phyloP scores from a whole-genome alignment of 495 filamentous ascomycete species.

The Neurospora terricola region DNA sequence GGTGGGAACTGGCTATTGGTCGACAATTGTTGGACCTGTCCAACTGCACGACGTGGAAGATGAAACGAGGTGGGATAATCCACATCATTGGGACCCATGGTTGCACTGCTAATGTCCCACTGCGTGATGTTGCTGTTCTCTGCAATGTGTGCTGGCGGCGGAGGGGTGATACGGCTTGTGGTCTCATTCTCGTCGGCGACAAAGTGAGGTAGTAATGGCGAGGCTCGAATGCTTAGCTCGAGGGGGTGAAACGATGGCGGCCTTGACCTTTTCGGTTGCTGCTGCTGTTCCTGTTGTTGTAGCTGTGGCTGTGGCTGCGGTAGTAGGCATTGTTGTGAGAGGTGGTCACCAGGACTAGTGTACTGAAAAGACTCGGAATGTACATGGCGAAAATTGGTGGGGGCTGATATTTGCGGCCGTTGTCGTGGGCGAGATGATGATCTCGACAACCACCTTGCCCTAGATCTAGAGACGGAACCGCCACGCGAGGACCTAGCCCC shows the following conservation, averaged over 20 bases:
- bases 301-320: constrained; percentile 1
- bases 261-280: constrained; percentile 7
- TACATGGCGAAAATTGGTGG: constrained; percentile 40
- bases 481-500: constrained; percentile 24
- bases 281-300: constrained; percentile 6
- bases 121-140: constrained; percentile 21
- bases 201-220: constrained; percentile 48
- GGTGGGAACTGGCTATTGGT: constrained; percentile 12
- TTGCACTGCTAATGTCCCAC: constrained; percentile 22
- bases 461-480: constrained; percentile 22
- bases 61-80: constrained; percentile 41
- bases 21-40: constrained; percentile 19
- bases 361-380: constrained; percentile 39
- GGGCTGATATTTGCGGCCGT: constrained; percentile 37
- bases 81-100: constrained; percentile 28
- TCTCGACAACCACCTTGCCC: constrained; percentile 23
- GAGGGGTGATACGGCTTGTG: constrained; percentile 26
- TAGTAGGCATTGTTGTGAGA: constrained; percentile 8
- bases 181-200: constrained; percentile 18
- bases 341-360: constrained; percentile 16
- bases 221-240: constrained; percentile 66
- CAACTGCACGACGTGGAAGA: constrained; percentile 35
- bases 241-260: constrained; percentile 53
- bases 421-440: constrained; percentile 24
- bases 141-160: constrained; percentile 27